A percentile compares a stretch with the other conserved stretches of the same genome.
Evolutionary conservation across 2,329 filamentous ascomycete species (phyloP).

Genomic region (Fusarium sp.): DNA sequence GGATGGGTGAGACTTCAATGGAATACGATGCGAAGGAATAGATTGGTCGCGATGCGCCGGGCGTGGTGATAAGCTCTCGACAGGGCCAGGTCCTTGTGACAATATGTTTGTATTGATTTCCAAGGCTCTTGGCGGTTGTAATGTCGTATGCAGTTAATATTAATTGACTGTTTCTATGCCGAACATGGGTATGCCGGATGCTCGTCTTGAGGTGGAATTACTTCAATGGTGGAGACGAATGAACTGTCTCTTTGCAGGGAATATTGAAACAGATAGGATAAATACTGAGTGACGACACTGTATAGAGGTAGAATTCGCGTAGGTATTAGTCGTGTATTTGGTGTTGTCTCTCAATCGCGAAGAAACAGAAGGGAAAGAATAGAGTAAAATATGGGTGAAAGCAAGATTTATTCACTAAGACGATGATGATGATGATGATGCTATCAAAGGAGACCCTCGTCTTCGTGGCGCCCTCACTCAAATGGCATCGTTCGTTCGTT

Average conservation of each 20-base stretch:
- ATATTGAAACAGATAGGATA: neutral
- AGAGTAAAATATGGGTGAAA: constrained; percentile 18
- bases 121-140: constrained; percentile 23
- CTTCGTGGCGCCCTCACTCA: constrained; percentile 24
- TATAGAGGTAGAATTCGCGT: constrained; percentile 14
- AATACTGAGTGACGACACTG: neutral
- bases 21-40: constrained; percentile 5
- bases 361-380: neutral
- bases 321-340: constrained; percentile 6
- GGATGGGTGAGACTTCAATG: constrained; percentile 17
- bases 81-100: constrained; percentile 12
- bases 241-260: constrained; percentile 23
- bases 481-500: constrained; percentile 38
- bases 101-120: constrained; percentile 8
- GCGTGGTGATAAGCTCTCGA: constrained; percentile 7
- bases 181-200: constrained; percentile 23
- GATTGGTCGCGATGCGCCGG: constrained; percentile 12
- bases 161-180: constrained; percentile 16
- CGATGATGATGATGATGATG: constrained; percentile 40
- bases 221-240: constrained; percentile 26
- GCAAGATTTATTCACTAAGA: constrained; percentile 40
- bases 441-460: constrained; percentile 34
- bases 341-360: neutral
- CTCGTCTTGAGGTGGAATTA: constrained; percentile 16
- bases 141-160: constrained; percentile 18